Conservation (phyloP, 495 filamentous ascomycete genomes). For the Hyaloscypha finlandica region DNA sequence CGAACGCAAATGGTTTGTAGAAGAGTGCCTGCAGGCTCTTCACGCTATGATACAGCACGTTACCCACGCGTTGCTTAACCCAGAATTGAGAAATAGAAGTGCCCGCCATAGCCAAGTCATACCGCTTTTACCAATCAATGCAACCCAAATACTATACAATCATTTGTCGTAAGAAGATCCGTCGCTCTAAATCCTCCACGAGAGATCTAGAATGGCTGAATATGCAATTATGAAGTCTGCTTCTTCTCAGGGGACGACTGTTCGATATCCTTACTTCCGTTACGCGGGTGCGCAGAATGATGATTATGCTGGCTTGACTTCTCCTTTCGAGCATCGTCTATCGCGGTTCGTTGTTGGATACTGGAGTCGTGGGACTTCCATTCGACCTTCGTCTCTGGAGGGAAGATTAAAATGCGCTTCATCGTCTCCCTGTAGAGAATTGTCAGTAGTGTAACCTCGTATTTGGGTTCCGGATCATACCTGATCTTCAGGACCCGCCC, state of each 20-base stretch:
- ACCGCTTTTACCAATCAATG: constrained; percentile 34
- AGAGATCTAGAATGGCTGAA: not conserved
- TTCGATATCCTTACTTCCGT: constrained; percentile 38
- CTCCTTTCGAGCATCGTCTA: constrained; percentile 81
- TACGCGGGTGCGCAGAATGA: constrained; percentile 46
- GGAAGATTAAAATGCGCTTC: constrained; percentile 82
- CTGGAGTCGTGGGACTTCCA: constrained; percentile 91
- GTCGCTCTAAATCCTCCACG: constrained; percentile 11
- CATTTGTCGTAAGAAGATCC: constrained; percentile 12
- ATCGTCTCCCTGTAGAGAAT: constrained; percentile 73
- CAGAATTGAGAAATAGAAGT: constrained; percentile 13
- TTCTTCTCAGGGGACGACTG: constrained; percentile 23
- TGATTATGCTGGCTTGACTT: constrained; percentile 53
- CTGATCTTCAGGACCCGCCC: constrained; percentile 95
- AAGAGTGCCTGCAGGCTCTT: constrained; percentile 13
- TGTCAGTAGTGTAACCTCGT: constrained; percentile 9
- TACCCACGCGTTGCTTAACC: constrained; percentile 16
- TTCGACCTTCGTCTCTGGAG: constrained; percentile 83
- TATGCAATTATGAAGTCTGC: constrained; percentile 18
- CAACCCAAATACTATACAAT: constrained; percentile 32
- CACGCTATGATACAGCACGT: constrained; percentile 27
- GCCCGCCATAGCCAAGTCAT: constrained; percentile 22
- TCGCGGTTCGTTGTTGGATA: constrained; percentile 77
- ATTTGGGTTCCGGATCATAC: constrained; percentile 49
- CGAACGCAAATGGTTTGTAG: not conserved